Evolutionary conservation across 257 asterid genomes (phyloP), one percentile per base, ranked within the genome.

Genomic region (Nicotiana knightiana): DNA sequence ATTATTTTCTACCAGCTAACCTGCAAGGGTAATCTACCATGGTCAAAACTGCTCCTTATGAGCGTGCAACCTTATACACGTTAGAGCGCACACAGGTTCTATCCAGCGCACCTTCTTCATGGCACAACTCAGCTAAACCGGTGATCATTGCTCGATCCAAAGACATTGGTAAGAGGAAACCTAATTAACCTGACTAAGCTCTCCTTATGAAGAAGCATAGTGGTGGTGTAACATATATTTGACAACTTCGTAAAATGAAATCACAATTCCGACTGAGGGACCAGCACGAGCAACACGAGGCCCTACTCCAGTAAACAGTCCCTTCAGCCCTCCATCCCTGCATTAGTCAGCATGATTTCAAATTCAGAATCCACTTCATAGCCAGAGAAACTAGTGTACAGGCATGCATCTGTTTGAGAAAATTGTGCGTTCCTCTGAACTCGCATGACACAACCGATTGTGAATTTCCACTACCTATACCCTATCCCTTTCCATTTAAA

Each of bases 261-360:
- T 84, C 71, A 96, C 98, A 21, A 96, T 94, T 83, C 97, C 99
- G 9, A 96, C 98, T 0, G 99, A 94, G 68, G 99, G 99, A 54
- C 99, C 99, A 16, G 98, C 98, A 17, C 98, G 98, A 71, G 91
- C 97, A 77, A 94, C 96, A 79, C 99, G 98, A 24, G 99, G 99
- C 3, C 98, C 98, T 7, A 92, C 98, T 21, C 99, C 99, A 18
- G 98, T 91, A 76, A 94, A 96, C 86, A 94, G 86, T 18, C 99
- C 99, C 82, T 85, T 96, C 85, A 93, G 83, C 55, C 99, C 97
- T 51, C 99, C 97, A 85, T 87, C 93, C 89, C 99, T 96, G 93
- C 81, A 9, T 61, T 65, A 18, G 76, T 80, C 30, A 77, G 48
- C 64, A 81, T 79, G 67, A 68, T 67, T 43, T 58, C 68, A 26